Base-by-base conservation (phyloP, 2,329 filamentous ascomycete genomes). In the Hypoxylon rubiginosum region DNA sequence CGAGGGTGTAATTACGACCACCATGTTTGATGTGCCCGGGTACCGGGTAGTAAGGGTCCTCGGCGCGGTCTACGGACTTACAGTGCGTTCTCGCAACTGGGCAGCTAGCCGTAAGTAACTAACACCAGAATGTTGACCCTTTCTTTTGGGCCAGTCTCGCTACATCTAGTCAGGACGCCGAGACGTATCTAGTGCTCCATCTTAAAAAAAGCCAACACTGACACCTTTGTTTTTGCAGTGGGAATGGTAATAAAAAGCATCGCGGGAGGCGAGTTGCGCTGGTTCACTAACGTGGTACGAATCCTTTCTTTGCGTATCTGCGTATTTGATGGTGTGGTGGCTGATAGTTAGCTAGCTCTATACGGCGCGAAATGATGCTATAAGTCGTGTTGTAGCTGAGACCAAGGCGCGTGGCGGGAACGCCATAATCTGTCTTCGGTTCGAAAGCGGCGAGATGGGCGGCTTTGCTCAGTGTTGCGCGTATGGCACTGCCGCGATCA, bases 1-100 rank as follows among this genome's bases (percentile, higher is more conserved):
- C 7, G 82, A 86, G 51, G 87, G 87, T 39, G 82, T 90, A 58
- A 85, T 90, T 68, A 89, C 86, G 0, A 85, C 85, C 0, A 90
- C 88, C 57, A 90, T 89, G 86, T 87, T 86, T 77, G 87, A 90
- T 72, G 78, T 90, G 21, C 87, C 87, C 0, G 87, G 87, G 7
- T 89, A 89, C 76, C 85, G 83, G 67, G 80, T 90, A 51, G 82
- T 84, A 39, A 81, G 81, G 57, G 84, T 88, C 1, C 82, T 90
- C 5, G 88, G 88, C 58, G 83, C 86, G 7, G 84, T 88, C 30
- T 88, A 86, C 76, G 86, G 86, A 9, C 80, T 88, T 46, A 86
- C 84, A 0, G 85, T 88, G 6, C 85, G 85, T 9, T 85, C 84
- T 15, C 84, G 87, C 52, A 90, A 90, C 78, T 84, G 85, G 75